Percentiles rank a stretch among this genome's conserved stretches.
These are phyloP conservation scores for Stenogyne calaminthoides DNA, from an alignment of 305 asterid genomes.

Conservation along the genomic window DNA sequence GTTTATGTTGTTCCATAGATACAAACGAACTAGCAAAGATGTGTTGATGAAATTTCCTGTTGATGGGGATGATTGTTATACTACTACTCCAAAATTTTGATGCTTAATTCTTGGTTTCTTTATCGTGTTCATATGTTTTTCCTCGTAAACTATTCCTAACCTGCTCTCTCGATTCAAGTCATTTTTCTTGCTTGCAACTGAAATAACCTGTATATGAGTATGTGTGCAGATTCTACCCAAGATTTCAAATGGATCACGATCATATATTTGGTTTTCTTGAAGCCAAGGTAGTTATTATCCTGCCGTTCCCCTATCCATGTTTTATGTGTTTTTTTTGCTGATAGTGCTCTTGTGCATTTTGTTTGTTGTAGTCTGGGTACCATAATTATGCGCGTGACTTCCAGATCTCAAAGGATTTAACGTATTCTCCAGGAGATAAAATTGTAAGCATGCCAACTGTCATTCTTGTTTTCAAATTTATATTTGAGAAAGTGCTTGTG, in stretches of 20 bases:
- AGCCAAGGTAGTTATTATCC: slow-evolving; percentile 56
- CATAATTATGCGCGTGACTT: slow-evolving; percentile 71
- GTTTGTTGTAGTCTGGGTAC: slow-evolving; percentile 73
- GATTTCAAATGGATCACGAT: slow-evolving; percentile 54
- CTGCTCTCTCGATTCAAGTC: slow-evolving; percentile 18
- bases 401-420: slow-evolving; percentile 54
- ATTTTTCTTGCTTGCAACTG: slow-evolving; percentile 30
- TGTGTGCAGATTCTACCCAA: slow-evolving; percentile 79
- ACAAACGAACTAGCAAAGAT: not conserved
- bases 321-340: slow-evolving; percentile 25
- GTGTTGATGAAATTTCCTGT: slow-evolving; percentile 22
- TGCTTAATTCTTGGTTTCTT: slow-evolving; percentile 11
- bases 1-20: not conserved
- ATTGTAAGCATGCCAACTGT: slow-evolving; percentile 54
- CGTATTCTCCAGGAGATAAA: slow-evolving; percentile 53
- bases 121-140: not conserved
- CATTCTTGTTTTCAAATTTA: not conserved
- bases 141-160: slow-evolving; percentile 3
- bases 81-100: slow-evolving; percentile 11
- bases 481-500: not conserved
- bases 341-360: slow-evolving; percentile 33
- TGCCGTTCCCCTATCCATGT: slow-evolving; percentile 22
- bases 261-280: slow-evolving; percentile 58
- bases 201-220: slow-evolving; percentile 25
- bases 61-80: not conserved